These are phyloP conservation scores for Russula abietina DNA, from an alignment of 768 basidiomycete species.

Conservation along the genomic window DNA sequence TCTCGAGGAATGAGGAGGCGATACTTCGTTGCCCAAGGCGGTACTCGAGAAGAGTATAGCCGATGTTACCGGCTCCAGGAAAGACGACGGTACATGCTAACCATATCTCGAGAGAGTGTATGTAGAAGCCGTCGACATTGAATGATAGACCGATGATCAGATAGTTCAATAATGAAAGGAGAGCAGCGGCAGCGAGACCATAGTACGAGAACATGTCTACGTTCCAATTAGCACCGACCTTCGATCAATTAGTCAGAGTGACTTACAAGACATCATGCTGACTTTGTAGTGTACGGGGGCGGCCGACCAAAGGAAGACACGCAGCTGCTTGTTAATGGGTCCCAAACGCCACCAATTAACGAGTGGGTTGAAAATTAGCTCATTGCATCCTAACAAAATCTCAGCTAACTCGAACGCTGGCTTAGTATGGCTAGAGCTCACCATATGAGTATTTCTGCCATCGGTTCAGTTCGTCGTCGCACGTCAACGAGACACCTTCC, in stretches of 20 bases:
- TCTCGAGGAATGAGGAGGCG: constrained; percentile 48
- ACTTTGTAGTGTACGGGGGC: constrained; percentile 83
- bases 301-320: constrained; percentile 66
- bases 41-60: constrained; percentile 64
- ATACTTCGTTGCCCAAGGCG: constrained; percentile 54
- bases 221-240: not conserved
- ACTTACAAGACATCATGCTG: constrained; percentile 67
- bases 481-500: constrained; percentile 86
- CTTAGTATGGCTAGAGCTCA: constrained; percentile 29
- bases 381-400: constrained; percentile 49
- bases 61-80: constrained; percentile 62
- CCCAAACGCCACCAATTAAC: constrained; percentile 71
- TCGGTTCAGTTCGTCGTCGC: constrained; percentile 84
- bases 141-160: constrained; percentile 57
- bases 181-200: constrained; percentile 57
- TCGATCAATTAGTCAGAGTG: not conserved
- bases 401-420: not conserved
- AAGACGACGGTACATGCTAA: constrained; percentile 66
- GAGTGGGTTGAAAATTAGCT: constrained; percentile 82
- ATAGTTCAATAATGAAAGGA: constrained; percentile 65
- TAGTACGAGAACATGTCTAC: constrained; percentile 47
- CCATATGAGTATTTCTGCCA: constrained; percentile 90
- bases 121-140: constrained; percentile 62
- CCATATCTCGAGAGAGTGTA: constrained; percentile 69
- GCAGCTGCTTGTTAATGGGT: constrained; percentile 78